phyloP scores from a whole-genome alignment of 345 rosid genomes.

The Capsella bursapastoris region DNA sequence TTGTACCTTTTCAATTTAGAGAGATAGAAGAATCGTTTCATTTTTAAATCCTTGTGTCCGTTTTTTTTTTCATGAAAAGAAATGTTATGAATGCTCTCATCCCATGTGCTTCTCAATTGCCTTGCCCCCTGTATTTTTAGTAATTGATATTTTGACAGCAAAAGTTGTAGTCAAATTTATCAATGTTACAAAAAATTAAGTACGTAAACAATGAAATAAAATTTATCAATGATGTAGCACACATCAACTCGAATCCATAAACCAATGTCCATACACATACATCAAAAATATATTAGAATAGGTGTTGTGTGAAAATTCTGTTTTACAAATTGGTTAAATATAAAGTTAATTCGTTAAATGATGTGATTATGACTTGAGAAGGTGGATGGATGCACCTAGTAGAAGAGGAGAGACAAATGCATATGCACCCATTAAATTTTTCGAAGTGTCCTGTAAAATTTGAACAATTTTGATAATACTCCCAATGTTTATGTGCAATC shows the following conservation, averaged over 20 bases:
- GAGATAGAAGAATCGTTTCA: neutral
- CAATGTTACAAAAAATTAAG: no score
- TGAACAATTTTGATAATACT: neutral
- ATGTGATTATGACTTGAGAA: neutral
- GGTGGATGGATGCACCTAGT: neutral
- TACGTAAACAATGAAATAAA: no score
- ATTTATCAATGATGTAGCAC: neutral
- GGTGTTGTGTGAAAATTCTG: neutral
- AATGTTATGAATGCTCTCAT: neutral
- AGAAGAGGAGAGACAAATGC: neutral
- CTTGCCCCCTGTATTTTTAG: neutral
- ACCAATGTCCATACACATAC: no score
- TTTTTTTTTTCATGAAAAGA: neutral
- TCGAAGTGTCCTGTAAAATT: neutral
- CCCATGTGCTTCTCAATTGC: neutral
- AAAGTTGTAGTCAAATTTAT: no score
- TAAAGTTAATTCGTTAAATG: no score
- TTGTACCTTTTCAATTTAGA: neutral
- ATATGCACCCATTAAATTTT: neutral
- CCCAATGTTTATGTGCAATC: neutral
- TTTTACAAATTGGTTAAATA: no score
- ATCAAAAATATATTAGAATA: neutral
- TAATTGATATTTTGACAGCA: no score
- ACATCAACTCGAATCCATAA: neutral
- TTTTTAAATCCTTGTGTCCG: neutral